A percentile compares a stretch with the other conserved stretches of the same genome.
phyloP scores from a whole-genome alignment of 176 grass and related monocot genomes.

The Lolium perenne region DNA sequence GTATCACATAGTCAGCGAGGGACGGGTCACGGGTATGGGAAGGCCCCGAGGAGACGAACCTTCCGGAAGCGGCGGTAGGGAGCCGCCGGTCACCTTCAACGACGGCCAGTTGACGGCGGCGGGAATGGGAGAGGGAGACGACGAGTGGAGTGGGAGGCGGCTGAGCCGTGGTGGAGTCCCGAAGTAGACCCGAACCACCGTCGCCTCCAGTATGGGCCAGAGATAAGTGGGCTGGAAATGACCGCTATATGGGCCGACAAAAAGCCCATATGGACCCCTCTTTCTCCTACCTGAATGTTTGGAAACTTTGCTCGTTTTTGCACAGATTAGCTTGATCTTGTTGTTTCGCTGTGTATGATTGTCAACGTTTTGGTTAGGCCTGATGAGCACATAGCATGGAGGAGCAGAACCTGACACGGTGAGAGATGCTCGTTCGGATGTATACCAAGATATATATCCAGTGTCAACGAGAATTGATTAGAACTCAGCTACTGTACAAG shows the following conservation, averaged over 20 bases:
- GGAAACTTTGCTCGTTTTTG: too few species aligned
- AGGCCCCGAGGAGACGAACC: slow-evolving; percentile 1
- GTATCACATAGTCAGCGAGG: too few species aligned
- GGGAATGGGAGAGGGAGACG: slow-evolving; percentile 5
- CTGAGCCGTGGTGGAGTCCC: background rate
- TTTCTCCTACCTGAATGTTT: too few species aligned
- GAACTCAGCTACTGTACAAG: too few species aligned
- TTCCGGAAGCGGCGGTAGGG: background rate
- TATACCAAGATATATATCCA: too few species aligned
- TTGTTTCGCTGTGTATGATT: too few species aligned
- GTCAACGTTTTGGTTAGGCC: slow-evolving; percentile 52
- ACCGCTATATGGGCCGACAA: background rate
- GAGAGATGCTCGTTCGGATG: slow-evolving; percentile 44
- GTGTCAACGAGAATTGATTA: background rate
- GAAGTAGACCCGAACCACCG: background rate
- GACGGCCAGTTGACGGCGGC: background rate
- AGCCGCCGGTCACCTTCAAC: slow-evolving; percentile 7
- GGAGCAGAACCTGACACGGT: slow-evolving; percentile 49
- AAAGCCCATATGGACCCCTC: background rate
- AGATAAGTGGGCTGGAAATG: background rate
- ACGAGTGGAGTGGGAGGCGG: too few species aligned
- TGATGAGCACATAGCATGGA: slow-evolving; percentile 94
- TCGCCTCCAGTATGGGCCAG: background rate
- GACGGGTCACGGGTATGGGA: background rate
- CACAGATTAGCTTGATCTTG: too few species aligned